Conservation (phyloP, 805 yeast genomes). For the Wickerhamomyces subpelliculosus region DNA sequence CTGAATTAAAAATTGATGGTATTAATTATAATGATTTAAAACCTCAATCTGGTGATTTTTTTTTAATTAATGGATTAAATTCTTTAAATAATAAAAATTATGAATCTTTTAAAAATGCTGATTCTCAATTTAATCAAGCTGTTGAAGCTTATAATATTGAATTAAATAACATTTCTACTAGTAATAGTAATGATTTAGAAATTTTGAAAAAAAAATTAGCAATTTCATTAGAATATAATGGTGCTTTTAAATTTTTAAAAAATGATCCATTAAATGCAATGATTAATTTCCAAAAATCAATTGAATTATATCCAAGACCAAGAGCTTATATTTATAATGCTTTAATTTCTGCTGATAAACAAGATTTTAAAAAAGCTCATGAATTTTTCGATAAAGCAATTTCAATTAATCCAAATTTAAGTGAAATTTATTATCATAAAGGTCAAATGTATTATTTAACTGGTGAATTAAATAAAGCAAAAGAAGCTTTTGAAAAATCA, state of each 20-base stretch:
- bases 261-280: slow-evolving; percentile 63
- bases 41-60: slow-evolving; percentile 45
- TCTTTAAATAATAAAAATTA: slow-evolving; percentile 40
- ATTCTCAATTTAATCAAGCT: slow-evolving; percentile 47
- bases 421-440: slow-evolving; percentile 87
- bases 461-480: slow-evolving; percentile 67
- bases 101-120: slow-evolving; percentile 31
- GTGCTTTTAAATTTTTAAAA: slow-evolving; percentile 78
- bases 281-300: slow-evolving; percentile 54
- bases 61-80: slow-evolving; percentile 57
- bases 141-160: slow-evolving; percentile 27
- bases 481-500: slow-evolving; percentile 67
- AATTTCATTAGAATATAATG: slow-evolving; percentile 76
- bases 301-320: slow-evolving; percentile 65
- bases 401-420: slow-evolving; percentile 56
- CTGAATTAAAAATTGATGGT: slow-evolving; percentile 43
- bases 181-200: slow-evolving; percentile 18
- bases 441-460: slow-evolving; percentile 88
- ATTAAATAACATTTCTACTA: too few species aligned
- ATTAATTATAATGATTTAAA: slow-evolving; percentile 33
- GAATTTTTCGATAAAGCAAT: slow-evolving; percentile 68
- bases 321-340: slow-evolving; percentile 81
- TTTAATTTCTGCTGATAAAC: slow-evolving; percentile 74
- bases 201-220: slow-evolving; percentile 38
- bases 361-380: slow-evolving; percentile 62